Conservation (phyloP, 2,329 filamentous ascomycete species). For the Torrubiellomyces zombiae region DNA sequence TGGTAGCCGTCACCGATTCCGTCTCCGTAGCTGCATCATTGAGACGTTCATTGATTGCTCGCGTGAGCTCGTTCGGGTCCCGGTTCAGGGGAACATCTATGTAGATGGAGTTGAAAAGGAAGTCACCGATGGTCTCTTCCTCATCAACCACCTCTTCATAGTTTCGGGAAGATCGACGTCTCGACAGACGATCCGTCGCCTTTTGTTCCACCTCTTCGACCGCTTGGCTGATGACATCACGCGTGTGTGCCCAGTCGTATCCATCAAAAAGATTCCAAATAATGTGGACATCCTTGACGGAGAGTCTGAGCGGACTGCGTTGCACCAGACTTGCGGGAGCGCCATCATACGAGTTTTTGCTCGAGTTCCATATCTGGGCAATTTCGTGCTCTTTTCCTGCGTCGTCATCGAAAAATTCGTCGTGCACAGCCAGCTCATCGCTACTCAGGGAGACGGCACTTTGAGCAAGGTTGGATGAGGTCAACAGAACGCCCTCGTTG, state of each 20-base stretch:
- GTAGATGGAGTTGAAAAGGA: conserved; percentile 97
- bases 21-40: conserved; percentile 80
- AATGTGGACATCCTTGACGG: conserved; percentile 72
- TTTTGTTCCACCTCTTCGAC: conserved; percentile 76
- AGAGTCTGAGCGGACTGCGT: conserved; percentile 57
- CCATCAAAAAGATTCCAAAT: conserved; percentile 98
- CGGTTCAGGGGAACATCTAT: conserved; percentile 79
- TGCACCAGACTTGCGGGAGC: conserved; percentile 43
- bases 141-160: conserved; percentile 61
- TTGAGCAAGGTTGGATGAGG: conserved; percentile 12
- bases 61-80: conserved; percentile 66
- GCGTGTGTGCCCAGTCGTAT: conserved; percentile 85
- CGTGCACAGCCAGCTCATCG: conserved; percentile 53
- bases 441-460: conserved; percentile 31
- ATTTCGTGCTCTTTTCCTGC: conserved; percentile 40
- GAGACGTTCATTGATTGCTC: conserved; percentile 74
- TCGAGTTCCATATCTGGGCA: conserved; percentile 67
- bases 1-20: conserved; percentile 70
- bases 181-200: conserved; percentile 56
- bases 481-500: conserved; percentile 19
- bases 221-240: conserved; percentile 71
- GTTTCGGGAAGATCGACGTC: conserved; percentile 36
- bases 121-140: conserved; percentile 79
- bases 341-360: conserved; percentile 55
- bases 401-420: conserved; percentile 57